Percentiles rank a stretch among this genome's conserved stretches.
Conservation (phyloP, 2,329 filamentous ascomycete species). For the Chaetomium sp. region DNA sequence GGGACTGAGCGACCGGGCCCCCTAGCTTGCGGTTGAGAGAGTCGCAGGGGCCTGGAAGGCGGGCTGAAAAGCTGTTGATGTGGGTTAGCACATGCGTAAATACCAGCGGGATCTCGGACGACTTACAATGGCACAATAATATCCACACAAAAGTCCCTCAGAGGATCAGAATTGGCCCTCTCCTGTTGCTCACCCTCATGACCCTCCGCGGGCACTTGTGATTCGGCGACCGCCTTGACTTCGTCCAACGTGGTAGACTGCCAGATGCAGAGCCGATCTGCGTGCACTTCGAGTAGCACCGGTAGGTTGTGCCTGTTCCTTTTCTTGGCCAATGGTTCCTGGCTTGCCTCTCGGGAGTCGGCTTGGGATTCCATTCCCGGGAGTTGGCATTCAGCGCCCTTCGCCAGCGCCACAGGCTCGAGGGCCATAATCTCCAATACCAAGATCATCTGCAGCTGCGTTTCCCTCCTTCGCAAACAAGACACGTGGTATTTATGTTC, state of each 20-base stretch:
- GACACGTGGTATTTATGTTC: conserved; percentile 65
- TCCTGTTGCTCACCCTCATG: conserved; percentile 44
- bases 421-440: conserved; percentile 76
- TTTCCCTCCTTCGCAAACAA: conserved; percentile 71
- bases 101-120: background rate
- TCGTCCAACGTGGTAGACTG: conserved; percentile 71
- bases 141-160: conserved; percentile 77
- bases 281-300: conserved; percentile 69
- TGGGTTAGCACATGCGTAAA: conserved; percentile 40
- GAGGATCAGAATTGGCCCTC: conserved; percentile 58
- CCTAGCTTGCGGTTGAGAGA: conserved; percentile 75
- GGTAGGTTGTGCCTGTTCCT: conserved; percentile 64
- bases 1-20: conserved; percentile 64
- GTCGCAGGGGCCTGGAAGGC: conserved; percentile 71
- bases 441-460: conserved; percentile 77
- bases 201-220: conserved; percentile 44
- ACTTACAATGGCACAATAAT: conserved; percentile 77
- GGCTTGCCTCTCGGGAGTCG: conserved; percentile 39
- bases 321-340: conserved; percentile 52
- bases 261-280: conserved; percentile 82
- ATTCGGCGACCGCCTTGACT: conserved; percentile 52
- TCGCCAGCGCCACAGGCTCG: conserved; percentile 53
- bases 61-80: conserved; percentile 65
- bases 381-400: conserved; percentile 51
- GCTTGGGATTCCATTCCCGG: conserved; percentile 48